Base-by-base conservation (phyloP, 2,329 filamentous ascomycete genomes). In the Hymenoscyphus fructigenus region DNA sequence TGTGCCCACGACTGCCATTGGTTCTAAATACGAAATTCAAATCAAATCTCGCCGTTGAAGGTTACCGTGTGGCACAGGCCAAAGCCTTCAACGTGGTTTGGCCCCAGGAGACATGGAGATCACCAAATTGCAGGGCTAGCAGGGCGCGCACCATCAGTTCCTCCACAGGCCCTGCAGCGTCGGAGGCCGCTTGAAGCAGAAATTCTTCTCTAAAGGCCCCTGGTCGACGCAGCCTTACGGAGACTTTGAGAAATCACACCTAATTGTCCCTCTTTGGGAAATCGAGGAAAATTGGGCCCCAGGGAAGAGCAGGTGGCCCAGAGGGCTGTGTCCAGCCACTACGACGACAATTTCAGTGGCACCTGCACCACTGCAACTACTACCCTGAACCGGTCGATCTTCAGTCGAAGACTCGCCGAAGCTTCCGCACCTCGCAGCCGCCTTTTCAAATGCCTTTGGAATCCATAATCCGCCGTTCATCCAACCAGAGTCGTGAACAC, bases 41-140 rank as follows among this genome's bases (percentile, higher is more conserved):
- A 57, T 32, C 55, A 7, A 29, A 29, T 57, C 26, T 29, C 26
- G 55, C 55, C 55, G 55, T 57, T 57, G 55, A 3, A 23, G 44
- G 44, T 50, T 26, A 32, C 55, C 26, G 32, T 29, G 32, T 57
- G 55, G 32, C 55, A 57, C 55, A 57, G 26, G 55, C 12, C 55
- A 59, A 59, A 36, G 29, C 57, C 29, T 23, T 20, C 34, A 60
- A 50, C 58, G 58, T 60, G 58, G 58, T 60, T 47, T 60, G 53
- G 53, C 20, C 36, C 20, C 34, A 47, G 26, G 23, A 23, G 58
- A 38, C 23, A n/a, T 50, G 44, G 44, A 50, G 44, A 50, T 50
- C 44, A 50, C 20, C n/a, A 50, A 50, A 3, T 50, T 50, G 44
- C 44, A 50, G 44, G 41, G n/a, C 41, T n/a, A 17, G 41, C 17